Evolutionary conservation across 768 basidiomycete genomes (phyloP), one percentile per base, ranked within the genome.

Genomic region (Rhodosporidiobolus sp.): DNA sequence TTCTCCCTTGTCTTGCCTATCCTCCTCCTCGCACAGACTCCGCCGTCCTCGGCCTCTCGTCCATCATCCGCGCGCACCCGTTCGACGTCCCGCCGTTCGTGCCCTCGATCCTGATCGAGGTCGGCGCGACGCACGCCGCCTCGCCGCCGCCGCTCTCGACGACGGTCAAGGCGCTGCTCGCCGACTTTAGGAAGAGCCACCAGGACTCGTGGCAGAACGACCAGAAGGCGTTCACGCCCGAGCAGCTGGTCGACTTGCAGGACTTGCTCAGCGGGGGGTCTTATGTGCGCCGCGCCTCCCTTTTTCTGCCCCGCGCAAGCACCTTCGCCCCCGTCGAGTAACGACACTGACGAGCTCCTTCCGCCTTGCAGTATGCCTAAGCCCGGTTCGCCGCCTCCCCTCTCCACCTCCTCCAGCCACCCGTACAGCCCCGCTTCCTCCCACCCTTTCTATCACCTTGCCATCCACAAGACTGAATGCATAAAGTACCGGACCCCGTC

Each of bases 41-140:
- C 34, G 93, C 93, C 3, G 90, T 98, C 68, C 85, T 98, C 59
- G 95, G 95, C n/a, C 88, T 94, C 55, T 92, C 91, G 75, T 92
- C 95, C 10, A 83, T 98, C 45, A 87, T 98, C 46, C 91, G 94
- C 77, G 94, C 93, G 68, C 95, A 90, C 80, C 95, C 95, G 0
- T 96, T 96, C 82, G 94, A 93, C 3, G 89, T 97, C 22, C 95
- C 95, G 78, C 87, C 88, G 73, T 98, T 94, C 90, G 88, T 95
- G 86, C 91, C 94, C 1, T 87, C 88, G 58, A 85, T 96, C 55
- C 82, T 94, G 72, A 89, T 90, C 50, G 88, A 86, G 70, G 85
- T 90, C 28, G 83, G 94, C 66, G 88, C 88, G 17, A 89, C 90
- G 76, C 90, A 92, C 80, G 88, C 89, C 3, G 90, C 93, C 72